phyloP scores from a whole-genome alignment of 176 grass and related monocot genomes.

The Olyra latifolia region DNA sequence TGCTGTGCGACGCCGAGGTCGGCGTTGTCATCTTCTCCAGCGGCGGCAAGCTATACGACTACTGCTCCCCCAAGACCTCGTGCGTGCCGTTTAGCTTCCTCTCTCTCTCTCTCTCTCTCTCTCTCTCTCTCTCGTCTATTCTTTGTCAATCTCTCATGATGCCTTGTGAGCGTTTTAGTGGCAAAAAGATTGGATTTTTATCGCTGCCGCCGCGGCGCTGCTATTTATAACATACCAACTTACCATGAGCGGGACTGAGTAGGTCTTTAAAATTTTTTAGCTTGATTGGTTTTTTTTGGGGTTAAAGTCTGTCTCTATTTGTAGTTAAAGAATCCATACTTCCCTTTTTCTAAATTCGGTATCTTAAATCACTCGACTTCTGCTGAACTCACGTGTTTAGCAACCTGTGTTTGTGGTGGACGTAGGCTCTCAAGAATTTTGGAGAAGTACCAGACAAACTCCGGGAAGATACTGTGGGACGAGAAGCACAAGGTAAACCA shows the following conservation, averaged over 20 bases:
- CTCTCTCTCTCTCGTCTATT: no score
- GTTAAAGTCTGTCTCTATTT: background rate
- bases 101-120: background rate
- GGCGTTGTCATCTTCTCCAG: conserved; percentile 91
- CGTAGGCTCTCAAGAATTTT: conserved; percentile 72
- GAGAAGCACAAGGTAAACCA: conserved; percentile 83
- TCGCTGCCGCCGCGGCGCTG: background rate
- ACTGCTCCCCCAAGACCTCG: conserved; percentile 76
- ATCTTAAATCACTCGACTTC: background rate
- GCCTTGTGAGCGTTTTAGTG: no score
- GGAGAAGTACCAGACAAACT: conserved; percentile 96
- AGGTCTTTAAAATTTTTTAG: background rate
- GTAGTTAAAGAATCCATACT: background rate
- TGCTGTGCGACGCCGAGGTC: conserved; percentile 83
- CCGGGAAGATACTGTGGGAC: conserved; percentile 91
- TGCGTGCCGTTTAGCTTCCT: conserved; percentile 12
- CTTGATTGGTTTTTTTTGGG: background rate
- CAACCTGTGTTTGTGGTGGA: background rate
- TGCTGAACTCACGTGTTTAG: background rate
- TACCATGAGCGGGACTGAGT: background rate
- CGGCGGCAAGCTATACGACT: conserved; percentile 92
- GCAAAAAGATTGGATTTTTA: background rate
- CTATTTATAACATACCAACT: background rate
- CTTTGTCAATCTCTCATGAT: no score
- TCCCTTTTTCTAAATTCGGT: background rate